These are phyloP conservation scores for Salix caprea DNA, from an alignment of 345 rosid genomes.

Conservation along the genomic window DNA sequence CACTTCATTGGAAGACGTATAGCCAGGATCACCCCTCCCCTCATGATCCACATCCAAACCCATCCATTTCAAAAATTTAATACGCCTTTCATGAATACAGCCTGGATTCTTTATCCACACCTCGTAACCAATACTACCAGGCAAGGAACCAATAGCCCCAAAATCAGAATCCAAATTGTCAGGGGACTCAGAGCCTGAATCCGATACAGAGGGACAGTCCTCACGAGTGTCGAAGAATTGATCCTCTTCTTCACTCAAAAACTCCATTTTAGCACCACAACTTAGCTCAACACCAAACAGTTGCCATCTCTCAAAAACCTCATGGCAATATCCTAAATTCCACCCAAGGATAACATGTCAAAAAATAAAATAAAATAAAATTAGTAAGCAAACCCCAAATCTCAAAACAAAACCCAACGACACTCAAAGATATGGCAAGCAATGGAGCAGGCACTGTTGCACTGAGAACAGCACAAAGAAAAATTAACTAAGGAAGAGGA, in stretches of 20 bases:
- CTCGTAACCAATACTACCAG: not conserved
- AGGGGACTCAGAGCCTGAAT: slow-evolving; percentile 10
- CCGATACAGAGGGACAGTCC: not conserved
- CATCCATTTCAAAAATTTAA: slow-evolving; percentile 13
- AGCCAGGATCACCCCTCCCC: not conserved
- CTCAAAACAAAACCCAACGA: slow-evolving; percentile 10
- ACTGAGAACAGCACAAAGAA: not conserved
- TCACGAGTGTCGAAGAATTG: slow-evolving; percentile 16
- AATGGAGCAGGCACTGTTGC: not conserved
- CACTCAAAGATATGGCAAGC: slow-evolving; percentile 6
- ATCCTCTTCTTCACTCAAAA: slow-evolving; percentile 20
- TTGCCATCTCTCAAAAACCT: slow-evolving; percentile 16
- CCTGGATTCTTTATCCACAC: slow-evolving; percentile 11
- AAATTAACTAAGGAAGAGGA: not conserved
- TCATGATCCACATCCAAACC: slow-evolving; percentile 1
- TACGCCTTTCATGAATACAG: not conserved
- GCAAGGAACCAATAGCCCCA: not conserved
- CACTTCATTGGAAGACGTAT: not conserved
- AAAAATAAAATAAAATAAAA: not conserved
- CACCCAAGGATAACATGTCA: slow-evolving; percentile 3
- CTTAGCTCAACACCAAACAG: not conserved
- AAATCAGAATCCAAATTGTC: slow-evolving; percentile 10
- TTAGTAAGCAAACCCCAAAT: slow-evolving; percentile 16
- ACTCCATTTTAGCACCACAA: not conserved
- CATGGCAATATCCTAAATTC: slow-evolving; percentile 19